These are phyloP conservation scores for Bryoerythrophyllum caledonicum DNA, from an alignment of 225 moss, liverwort and hornwort species.

Conservation along the genomic window DNA sequence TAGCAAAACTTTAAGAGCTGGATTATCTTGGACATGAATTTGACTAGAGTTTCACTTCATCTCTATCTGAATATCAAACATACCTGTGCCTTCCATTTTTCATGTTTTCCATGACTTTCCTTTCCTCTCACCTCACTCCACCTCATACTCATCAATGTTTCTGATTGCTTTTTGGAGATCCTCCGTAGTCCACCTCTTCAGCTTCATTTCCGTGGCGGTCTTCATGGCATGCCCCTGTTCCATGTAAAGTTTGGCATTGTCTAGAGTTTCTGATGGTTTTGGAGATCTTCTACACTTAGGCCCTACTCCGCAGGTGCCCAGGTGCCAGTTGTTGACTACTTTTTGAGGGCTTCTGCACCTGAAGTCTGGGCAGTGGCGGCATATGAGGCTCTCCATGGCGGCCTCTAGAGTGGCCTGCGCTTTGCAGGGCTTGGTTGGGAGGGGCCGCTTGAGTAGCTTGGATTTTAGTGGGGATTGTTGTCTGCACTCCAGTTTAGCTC, in stretches of 20 bases:
- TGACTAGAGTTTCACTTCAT: no score
- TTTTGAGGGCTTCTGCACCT: background rate
- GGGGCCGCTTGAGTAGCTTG: background rate
- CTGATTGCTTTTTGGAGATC: background rate
- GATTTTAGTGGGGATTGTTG: background rate
- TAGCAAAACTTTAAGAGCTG: no score
- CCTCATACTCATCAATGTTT: background rate
- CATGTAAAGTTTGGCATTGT: background rate
- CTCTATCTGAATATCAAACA: no score
- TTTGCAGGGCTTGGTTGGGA: background rate
- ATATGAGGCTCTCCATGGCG: background rate
- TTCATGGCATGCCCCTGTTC: background rate
- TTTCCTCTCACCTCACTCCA: background rate
- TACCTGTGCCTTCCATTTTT: no score
- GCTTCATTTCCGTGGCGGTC: background rate
- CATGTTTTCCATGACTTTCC: background rate
- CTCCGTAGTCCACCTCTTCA: background rate
- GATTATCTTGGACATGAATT: no score
- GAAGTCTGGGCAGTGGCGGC: background rate
- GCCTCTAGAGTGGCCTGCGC: background rate
- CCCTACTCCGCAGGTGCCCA: background rate
- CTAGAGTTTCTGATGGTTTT: background rate
- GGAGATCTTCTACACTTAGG: background rate
- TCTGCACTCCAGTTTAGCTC: background rate
- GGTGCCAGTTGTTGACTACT: background rate